Evolutionary conservation across 345 rosid species (phyloP).

Genomic region (Cardamine resedifolia): DNA sequence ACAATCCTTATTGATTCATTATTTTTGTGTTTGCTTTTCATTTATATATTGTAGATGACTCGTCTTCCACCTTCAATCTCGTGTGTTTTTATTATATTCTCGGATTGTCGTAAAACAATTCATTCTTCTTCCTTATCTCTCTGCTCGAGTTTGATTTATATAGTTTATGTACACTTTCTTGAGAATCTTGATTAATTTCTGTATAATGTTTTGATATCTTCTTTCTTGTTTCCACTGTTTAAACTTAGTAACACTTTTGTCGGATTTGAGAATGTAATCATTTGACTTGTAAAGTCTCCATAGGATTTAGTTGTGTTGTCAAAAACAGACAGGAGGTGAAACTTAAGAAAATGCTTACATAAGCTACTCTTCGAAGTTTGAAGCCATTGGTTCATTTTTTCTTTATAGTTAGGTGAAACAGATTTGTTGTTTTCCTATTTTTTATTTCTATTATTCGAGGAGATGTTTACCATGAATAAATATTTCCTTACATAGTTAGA

Average conservation of each 20-base stretch:
- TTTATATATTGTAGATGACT: constrained; percentile 36
- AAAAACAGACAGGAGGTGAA: neutral
- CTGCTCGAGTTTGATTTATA: constrained; percentile 32
- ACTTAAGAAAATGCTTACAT: neutral
- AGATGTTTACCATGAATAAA: neutral
- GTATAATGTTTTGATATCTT: constrained; percentile 22
- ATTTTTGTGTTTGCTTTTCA: neutral
- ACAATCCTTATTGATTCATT: constrained; percentile 39
- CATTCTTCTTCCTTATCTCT: constrained; percentile 11
- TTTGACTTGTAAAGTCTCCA: neutral
- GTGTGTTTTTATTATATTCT: constrained; percentile 16
- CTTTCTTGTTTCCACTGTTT: neutral
- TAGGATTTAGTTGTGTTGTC: neutral
- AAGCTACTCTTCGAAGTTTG: neutral
- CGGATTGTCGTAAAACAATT: constrained; percentile 29
- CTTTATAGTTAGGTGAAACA: constrained; percentile 3
- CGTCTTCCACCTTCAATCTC: constrained; percentile 24
- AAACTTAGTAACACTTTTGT: neutral
- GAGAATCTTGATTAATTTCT: constrained; percentile 14
- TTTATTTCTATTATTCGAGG: neutral
- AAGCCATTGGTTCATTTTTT: constrained; percentile 7
- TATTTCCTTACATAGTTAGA: neutral
- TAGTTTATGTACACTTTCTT: constrained; percentile 27
- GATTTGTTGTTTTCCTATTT: constrained; percentile 8
- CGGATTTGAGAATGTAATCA: constrained; percentile 2